phyloP scores from a whole-genome alignment of 1,139 yeast species.

The Debaryomycetaceae sp. region DNA sequence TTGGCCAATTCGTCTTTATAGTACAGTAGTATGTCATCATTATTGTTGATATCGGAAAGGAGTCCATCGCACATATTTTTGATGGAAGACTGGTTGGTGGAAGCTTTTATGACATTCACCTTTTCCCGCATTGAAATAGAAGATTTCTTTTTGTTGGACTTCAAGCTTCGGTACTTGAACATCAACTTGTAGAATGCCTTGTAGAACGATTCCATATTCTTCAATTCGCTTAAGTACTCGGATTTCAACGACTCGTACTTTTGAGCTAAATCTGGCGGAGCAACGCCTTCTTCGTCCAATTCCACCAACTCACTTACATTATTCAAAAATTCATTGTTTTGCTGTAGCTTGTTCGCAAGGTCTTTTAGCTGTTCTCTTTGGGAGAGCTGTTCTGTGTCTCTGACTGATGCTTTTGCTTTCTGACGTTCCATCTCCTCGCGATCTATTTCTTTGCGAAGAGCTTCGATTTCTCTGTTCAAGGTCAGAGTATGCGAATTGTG shows the following conservation, averaged over 20 bases:
- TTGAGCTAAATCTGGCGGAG: conserved; percentile 8
- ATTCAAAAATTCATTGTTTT: conserved; percentile 20
- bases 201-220: conserved; percentile 27
- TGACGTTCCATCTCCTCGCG: background rate
- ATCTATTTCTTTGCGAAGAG: background rate
- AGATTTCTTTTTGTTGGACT: conserved; percentile 12
- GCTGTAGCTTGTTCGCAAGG: conserved; percentile 11
- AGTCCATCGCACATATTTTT: conserved; percentile 22
- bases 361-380: background rate
- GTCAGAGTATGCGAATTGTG: conserved; percentile 15
- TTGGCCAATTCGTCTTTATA: conserved; percentile 11
- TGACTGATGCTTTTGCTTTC: background rate
- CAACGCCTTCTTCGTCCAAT: conserved; percentile 12
- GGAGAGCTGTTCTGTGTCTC: background rate
- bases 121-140: conserved; percentile 17
- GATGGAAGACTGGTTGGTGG: conserved; percentile 20
- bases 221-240: conserved; percentile 31
- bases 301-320: conserved; percentile 21
- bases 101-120: conserved; percentile 19
- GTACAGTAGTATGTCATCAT: conserved; percentile 9
- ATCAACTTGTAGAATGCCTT: conserved; percentile 39
- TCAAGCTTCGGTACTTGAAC: conserved; percentile 38
- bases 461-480: conserved; percentile 1
- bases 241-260: conserved; percentile 29
- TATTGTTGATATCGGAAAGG: conserved; percentile 17